Conservation (phyloP, 164 flowering plant genomes). For the Euptelea pleiosperma region DNA sequence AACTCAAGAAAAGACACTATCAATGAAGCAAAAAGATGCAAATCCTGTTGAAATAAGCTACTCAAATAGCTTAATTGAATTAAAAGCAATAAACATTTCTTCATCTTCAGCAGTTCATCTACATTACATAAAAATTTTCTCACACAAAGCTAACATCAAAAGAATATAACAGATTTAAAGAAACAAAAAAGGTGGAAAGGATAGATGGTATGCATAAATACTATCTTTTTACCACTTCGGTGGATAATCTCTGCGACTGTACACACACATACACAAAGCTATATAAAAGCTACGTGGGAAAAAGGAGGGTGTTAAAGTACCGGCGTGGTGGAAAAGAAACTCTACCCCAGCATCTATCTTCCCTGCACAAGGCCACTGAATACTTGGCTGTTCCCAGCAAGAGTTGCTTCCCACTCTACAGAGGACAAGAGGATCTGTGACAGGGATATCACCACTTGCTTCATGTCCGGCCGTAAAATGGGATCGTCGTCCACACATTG, state of each 20-base stretch:
- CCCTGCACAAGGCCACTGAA: conserved; percentile 99
- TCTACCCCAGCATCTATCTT: conserved; percentile 37
- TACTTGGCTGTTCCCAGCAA: conserved; percentile 97
- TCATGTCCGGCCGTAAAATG: conserved; percentile 90
- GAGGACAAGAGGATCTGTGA: conserved; percentile 90
- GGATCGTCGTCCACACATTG: conserved; percentile 95
- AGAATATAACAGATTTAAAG: conserved; percentile 18
- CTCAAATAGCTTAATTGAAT: conserved; percentile 2
- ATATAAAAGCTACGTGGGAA: background rate
- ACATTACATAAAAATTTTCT: conserved; percentile 19
- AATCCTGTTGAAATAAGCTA: background rate
- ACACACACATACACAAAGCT: conserved; percentile 20
- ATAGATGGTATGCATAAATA: conserved; percentile 5
- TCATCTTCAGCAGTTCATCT: conserved; percentile 1
- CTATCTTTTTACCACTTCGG: conserved; percentile 7
- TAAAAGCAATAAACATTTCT: conserved; percentile 3
- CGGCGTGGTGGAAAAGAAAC: conserved; percentile 1
- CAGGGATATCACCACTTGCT: conserved; percentile 81
- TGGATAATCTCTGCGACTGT: conserved; percentile 14
- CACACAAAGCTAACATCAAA: conserved; percentile 10
- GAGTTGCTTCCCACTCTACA: conserved; percentile 98
- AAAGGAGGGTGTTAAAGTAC: background rate
- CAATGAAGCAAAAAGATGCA: background rate
- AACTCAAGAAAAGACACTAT: no score
- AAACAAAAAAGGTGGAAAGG: background rate